Conservation (phyloP, 495 filamentous ascomycete species). For the Lichenothelia convexa region DNA sequence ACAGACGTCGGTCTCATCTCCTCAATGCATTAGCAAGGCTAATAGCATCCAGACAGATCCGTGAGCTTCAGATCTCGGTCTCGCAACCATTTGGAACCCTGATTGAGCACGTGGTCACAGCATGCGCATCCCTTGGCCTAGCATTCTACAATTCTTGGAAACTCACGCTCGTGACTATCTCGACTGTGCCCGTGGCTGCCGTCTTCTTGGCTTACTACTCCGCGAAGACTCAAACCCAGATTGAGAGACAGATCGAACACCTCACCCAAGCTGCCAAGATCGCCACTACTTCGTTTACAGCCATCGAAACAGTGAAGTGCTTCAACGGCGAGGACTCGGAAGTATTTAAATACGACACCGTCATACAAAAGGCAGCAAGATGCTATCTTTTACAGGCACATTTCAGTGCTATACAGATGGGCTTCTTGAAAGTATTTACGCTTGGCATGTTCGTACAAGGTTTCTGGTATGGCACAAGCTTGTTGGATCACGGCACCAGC, state of each 20-base stretch:
- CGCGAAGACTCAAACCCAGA: constrained; percentile 39
- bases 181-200: constrained; percentile 51
- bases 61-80: constrained; percentile 64
- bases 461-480: constrained; percentile 69
- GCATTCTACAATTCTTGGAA: constrained; percentile 70
- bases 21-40: neutral
- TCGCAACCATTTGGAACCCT: constrained; percentile 61
- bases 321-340: constrained; percentile 66
- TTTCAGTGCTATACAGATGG: constrained; percentile 49
- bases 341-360: constrained; percentile 38
- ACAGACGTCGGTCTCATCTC: constrained; percentile 44
- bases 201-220: constrained; percentile 40
- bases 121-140: constrained; percentile 42
- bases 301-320: constrained; percentile 75
- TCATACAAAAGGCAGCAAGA: constrained; percentile 38
- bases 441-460: constrained; percentile 74
- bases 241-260: constrained; percentile 49
- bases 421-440: constrained; percentile 52
- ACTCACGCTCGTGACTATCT: constrained; percentile 64
- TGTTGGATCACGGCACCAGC: constrained; percentile 36
- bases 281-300: constrained; percentile 45
- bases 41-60: constrained; percentile 40
- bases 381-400: constrained; percentile 51
- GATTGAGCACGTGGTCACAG: constrained; percentile 40
- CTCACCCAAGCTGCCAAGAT: constrained; percentile 55